Evolutionary conservation across 2,329 filamentous ascomycete species (phyloP).

Genomic region (Aspergillus quadrilineatus): DNA sequence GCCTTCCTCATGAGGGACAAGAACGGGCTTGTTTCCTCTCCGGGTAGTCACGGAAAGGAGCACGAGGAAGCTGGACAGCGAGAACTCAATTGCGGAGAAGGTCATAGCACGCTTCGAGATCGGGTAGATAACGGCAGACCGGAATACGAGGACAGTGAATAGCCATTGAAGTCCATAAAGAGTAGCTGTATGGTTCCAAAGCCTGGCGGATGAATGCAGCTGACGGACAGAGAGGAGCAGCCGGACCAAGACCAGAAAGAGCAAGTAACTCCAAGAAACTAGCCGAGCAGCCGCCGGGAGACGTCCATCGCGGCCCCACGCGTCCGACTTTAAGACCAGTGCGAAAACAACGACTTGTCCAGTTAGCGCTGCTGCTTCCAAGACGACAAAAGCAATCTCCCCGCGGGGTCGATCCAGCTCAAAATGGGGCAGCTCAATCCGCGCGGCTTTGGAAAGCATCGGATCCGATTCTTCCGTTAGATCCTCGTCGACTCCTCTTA

Average conservation of each 20-base stretch:
- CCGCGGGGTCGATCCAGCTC: slow-evolving; percentile 74
- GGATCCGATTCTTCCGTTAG: slow-evolving; percentile 55
- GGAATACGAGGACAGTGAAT: slow-evolving; percentile 72
- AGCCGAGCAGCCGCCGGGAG: slow-evolving; percentile 66
- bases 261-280: slow-evolving; percentile 75
- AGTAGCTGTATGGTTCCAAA: slow-evolving; percentile 90
- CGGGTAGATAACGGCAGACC: slow-evolving; percentile 79
- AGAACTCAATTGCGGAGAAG: slow-evolving; percentile 72
- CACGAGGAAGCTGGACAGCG: slow-evolving; percentile 70
- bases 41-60: slow-evolving; percentile 76
- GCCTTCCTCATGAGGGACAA: slow-evolving; percentile 84
- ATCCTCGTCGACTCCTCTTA: slow-evolving; percentile 44
- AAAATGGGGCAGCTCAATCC: slow-evolving; percentile 48
- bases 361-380: slow-evolving; percentile 74
- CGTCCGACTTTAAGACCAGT: slow-evolving; percentile 60
- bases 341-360: slow-evolving; percentile 70
- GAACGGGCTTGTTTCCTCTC: slow-evolving; percentile 86
- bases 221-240: slow-evolving; percentile 61
- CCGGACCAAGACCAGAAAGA: slow-evolving; percentile 70
- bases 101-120: slow-evolving; percentile 61
- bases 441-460: slow-evolving; percentile 56
- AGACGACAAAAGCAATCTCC: slow-evolving; percentile 65
- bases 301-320: slow-evolving; percentile 59
- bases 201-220: slow-evolving; percentile 66
- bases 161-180: slow-evolving; percentile 85